Base-by-base conservation (phyloP, 371 early-diverging fungal species). In the Circinella minor region DNA sequence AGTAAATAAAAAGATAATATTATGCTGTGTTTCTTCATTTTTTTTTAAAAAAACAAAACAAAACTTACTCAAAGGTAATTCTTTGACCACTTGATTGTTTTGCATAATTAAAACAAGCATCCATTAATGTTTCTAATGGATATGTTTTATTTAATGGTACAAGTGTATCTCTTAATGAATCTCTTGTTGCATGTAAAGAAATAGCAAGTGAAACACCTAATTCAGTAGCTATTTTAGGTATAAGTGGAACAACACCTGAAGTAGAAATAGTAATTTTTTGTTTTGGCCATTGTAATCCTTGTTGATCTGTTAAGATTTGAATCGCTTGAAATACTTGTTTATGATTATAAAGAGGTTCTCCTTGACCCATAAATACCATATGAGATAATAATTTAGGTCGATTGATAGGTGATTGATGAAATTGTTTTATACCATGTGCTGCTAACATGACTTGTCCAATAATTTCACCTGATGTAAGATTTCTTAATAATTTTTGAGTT, bases 321-420 rank as follows among this genome's bases (percentile, higher is more conserved):
- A 96, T 82, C 1, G 97, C 94, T 27, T 85, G 80, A 48, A 90
- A 82, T 10, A 96, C 93, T 54, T 92, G 85, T 68, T 86, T 39
- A 10, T 36, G 65, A 38, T 39, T 57, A 68, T 66, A 63, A 39
- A 47, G 36, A 34, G 61, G 54, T 65, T 65, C 65, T 4, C 90
- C 97, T 85, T 94, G 94, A 34, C 95, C 96, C 97, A 97, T 95
- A 72, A 94, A 95, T 5, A 96, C 96, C 68, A 95, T 91, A 73
- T 94, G 94, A 27, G 89, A 85, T 43, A 96, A 34, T 7, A 27
- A 18, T 34, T 34, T 18, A 85, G 36, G 76, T 85, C 43, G 86
- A 81, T 62, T 81, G 81, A 18, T 74, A 71, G n/a, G 76, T 75
- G 36, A 73, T 1, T 76, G 64, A 1, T 88, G 89, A 57, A 91